Evolutionary conservation across 2,329 filamentous ascomycete genomes (phyloP), one percentile per base, ranked within the genome.

Genomic region (Akanthomyces lecanii): DNA sequence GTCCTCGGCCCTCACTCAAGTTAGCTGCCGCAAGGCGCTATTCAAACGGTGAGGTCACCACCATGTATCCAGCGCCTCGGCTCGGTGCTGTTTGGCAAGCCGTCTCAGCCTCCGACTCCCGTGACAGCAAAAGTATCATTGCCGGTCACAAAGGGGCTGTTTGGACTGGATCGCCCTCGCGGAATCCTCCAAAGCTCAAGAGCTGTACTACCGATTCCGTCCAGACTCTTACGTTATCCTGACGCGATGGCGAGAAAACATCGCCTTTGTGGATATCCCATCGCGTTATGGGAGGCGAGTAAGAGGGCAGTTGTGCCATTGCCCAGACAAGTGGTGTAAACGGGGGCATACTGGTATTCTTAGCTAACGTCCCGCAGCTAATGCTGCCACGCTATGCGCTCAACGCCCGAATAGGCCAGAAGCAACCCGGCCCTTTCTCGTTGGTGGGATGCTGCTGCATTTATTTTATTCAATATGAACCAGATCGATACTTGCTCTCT

Each of bases 281-380:
- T 61, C 50, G 59, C 51, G 59, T 48, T 61, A 54, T 53, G 25
- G 4, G 42, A 40, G 51, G 28, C 59, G n/a, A 28, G 40, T 38
- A 6, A 21, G 28, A 48, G 10, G 21, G 18, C 4, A 45, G 54
- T 61, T 48, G 42, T 40, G 25, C 23, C 51, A 61, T 61, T 28
- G 23, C 21, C 28, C 25, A 44, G 44, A 54, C 11, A 61, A 47
- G 38, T 61, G 59, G 59, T 61, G 59, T 38, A 61, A 61, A 44
- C 16, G 38, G 33, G 33, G 36, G 11, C 28, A 54, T 54, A 30
- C 28, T 30, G 28, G 28, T 30, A 36, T 47, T 42, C 50, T 54
- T 61, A 47, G 50, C 59, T 40, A 47, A 61, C 59, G 59, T 50
- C 59, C 58, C 50, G 59, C 59, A 48, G 18, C 58, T 25, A 42